Evolutionary conservation across 2,329 filamentous ascomycete genomes (phyloP).

Genomic region (Penicillium olsonii): DNA sequence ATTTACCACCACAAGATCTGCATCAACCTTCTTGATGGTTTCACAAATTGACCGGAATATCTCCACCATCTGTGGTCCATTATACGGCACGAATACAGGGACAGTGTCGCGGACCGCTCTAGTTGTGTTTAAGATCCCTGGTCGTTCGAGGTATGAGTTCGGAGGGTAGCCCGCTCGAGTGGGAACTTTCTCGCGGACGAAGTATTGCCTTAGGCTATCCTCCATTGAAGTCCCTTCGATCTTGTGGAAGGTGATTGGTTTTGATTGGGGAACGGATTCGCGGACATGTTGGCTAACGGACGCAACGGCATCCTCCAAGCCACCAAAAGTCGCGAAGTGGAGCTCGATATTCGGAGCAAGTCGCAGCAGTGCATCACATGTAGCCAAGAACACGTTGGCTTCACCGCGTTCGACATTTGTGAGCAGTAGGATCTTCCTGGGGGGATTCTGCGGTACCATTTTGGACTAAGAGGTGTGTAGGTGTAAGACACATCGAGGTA

Average conservation of each 20-base stretch:
- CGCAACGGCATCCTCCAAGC: neutral
- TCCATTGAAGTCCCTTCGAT: neutral
- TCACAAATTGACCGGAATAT: neutral
- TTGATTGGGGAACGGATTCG: neutral
- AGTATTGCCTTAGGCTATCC: neutral
- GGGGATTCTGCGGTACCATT: neutral
- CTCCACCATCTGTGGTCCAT: constrained; percentile 4
- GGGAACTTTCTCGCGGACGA: neutral
- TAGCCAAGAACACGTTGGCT: constrained; percentile 3
- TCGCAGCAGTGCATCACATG: neutral
- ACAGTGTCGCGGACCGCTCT: neutral
- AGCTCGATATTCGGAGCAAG: neutral
- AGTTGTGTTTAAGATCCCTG: neutral
- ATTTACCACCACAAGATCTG: constrained; percentile 1
- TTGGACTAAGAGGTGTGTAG: neutral
- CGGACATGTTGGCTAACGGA: neutral
- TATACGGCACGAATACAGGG: constrained; percentile 2
- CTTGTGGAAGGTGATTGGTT: constrained; percentile 3
- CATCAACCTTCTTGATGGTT: neutral
- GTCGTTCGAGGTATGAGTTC: neutral
- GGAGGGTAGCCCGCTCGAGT: neutral
- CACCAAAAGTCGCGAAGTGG: neutral
- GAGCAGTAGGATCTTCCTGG: neutral
- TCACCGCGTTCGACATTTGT: constrained; percentile 1
- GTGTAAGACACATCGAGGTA: neutral